These are phyloP conservation scores for Xylaria sp. DNA, from an alignment of 2,329 filamentous ascomycete species.

Conservation along the genomic window DNA sequence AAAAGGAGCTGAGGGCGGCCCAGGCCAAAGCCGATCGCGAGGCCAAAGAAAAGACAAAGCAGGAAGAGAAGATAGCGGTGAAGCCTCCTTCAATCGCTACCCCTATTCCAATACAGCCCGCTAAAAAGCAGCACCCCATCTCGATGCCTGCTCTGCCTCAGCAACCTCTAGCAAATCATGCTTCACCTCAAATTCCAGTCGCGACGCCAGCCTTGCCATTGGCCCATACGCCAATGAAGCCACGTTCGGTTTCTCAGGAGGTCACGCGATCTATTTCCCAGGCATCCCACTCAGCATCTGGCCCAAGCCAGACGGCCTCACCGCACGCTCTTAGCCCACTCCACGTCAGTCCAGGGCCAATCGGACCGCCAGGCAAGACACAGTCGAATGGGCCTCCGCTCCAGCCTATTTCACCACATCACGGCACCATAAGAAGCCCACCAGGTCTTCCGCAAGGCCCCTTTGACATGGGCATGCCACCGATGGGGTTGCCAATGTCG, in stretches of 20 bases:
- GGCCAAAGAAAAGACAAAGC: constrained; percentile 59
- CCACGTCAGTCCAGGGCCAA: constrained; percentile 73
- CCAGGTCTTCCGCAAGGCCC: constrained; percentile 59
- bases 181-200: constrained; percentile 82
- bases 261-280: constrained; percentile 76
- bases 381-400: constrained; percentile 53
- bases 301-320: constrained; percentile 66
- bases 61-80: constrained; percentile 57
- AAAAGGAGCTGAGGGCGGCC: constrained; percentile 62
- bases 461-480: constrained; percentile 61
- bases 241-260: constrained; percentile 83
- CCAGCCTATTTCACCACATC: constrained; percentile 73
- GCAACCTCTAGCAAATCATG: constrained; percentile 69
- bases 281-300: constrained; percentile 70
- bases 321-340: constrained; percentile 71
- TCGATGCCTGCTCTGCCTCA: constrained; percentile 66
- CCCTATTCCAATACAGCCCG: constrained; percentile 55
- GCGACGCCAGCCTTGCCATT: constrained; percentile 87
- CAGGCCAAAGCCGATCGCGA: constrained; percentile 60
- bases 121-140: constrained; percentile 57
- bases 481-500: constrained; percentile 68
- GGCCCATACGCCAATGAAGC: constrained; percentile 80
- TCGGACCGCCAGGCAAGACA: constrained; percentile 72
- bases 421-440: constrained; percentile 65
- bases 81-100: constrained; percentile 55